These are phyloP conservation scores for Millerago galiae DNA, from an alignment of 805 yeast species.

Conservation along the genomic window DNA sequence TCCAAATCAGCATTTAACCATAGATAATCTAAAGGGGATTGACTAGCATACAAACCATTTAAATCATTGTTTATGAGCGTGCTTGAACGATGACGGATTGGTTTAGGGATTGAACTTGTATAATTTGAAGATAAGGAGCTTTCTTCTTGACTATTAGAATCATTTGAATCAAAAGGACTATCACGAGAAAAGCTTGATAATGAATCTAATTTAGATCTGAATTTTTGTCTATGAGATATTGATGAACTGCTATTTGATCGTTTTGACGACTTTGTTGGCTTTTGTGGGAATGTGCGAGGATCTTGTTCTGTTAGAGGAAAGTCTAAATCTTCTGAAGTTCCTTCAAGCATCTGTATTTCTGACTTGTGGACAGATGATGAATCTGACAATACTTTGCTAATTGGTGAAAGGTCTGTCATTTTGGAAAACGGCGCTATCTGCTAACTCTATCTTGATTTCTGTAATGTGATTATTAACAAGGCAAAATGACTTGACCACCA, in stretches of 20 bases:
- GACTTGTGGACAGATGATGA: background rate
- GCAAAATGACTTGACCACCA: too few species aligned
- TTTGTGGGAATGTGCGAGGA: slow-evolving; percentile 5
- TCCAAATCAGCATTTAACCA: slow-evolving; percentile 13
- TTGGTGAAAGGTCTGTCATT: slow-evolving; percentile 1
- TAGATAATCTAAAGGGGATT: slow-evolving; percentile 17
- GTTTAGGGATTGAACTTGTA: slow-evolving; percentile 2
- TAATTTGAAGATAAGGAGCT: background rate
- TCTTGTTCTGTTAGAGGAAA: background rate
- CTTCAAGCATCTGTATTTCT: background rate
- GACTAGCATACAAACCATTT: slow-evolving; percentile 1
- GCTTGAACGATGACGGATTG: slow-evolving; percentile 6
- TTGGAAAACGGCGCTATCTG: background rate
- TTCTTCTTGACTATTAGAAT: background rate
- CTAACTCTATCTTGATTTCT: background rate
- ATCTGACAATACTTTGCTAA: background rate
- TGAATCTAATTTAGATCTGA: slow-evolving; percentile 15
- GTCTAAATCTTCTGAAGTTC: background rate
- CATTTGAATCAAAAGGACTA: slow-evolving; percentile 2
- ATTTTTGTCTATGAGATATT: slow-evolving; percentile 20
- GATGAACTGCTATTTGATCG: slow-evolving; percentile 19
- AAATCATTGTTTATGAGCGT: slow-evolving; percentile 1
- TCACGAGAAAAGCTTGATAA: background rate
- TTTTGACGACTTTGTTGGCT: slow-evolving; percentile 12
- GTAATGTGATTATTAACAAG: too few species aligned